A percentile compares a stretch with the other conserved stretches of the same genome.
Conservation (phyloP, 2,329 filamentous ascomycete genomes). For the Pochonia chlamydosporia region DNA sequence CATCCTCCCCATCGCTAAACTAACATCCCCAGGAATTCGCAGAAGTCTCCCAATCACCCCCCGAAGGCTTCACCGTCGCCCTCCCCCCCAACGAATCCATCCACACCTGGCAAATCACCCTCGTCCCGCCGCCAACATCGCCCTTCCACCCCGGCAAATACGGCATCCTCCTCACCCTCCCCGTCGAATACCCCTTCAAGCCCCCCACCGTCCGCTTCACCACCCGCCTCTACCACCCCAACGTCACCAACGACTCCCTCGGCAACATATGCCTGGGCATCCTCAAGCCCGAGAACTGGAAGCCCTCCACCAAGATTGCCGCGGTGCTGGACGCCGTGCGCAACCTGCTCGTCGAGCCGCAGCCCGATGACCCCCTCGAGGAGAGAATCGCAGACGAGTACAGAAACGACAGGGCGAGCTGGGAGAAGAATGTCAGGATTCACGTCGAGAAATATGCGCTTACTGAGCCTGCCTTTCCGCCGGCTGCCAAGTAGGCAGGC, state of each 20-base stretch:
- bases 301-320: conserved; percentile 72
- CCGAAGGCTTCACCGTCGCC: conserved; percentile 39
- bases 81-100: conserved; percentile 43
- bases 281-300: conserved; percentile 85
- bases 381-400: conserved; percentile 80
- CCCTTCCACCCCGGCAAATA: conserved; percentile 63
- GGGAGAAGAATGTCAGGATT: conserved; percentile 67
- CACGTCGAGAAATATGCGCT: conserved; percentile 71
- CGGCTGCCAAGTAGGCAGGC: not conserved
- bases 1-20: conserved; percentile 13
- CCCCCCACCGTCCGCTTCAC: conserved; percentile 72
- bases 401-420: conserved; percentile 59
- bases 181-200: conserved; percentile 84
- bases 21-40: conserved; percentile 41
- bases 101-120: conserved; percentile 45
- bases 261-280: conserved; percentile 82
- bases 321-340: conserved; percentile 73
- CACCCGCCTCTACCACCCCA: conserved; percentile 94
- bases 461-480: conserved; percentile 30
- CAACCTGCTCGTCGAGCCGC: conserved; percentile 70
- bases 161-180: conserved; percentile 66
- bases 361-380: conserved; percentile 87
- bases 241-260: conserved; percentile 80
- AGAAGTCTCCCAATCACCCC: conserved; percentile 43
- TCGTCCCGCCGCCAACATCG: conserved; percentile 38